Evolutionary conservation across 108 stramenopile species (phyloP).

Genomic region (Cyclotella atomus): DNA sequence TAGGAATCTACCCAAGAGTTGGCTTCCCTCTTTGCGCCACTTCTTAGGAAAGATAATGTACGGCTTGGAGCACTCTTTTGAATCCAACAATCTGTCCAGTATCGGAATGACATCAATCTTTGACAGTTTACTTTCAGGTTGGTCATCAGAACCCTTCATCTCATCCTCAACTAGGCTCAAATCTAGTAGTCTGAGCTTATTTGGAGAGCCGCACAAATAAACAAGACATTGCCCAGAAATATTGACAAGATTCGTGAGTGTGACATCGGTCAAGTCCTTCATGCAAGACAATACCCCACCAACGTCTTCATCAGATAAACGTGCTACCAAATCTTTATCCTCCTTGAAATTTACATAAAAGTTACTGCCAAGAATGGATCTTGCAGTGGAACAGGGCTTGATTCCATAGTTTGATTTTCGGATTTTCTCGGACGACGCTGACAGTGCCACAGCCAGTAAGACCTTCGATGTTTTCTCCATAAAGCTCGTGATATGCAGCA

Average conservation of each 20-base stretch:
- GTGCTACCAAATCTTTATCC: background rate
- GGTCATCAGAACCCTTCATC: background rate
- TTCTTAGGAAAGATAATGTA: background rate
- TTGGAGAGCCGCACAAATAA: background rate
- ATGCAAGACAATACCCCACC: background rate
- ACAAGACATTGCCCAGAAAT: background rate
- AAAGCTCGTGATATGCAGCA: slow-evolving; percentile 1
- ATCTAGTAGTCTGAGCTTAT: background rate
- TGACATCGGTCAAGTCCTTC: background rate
- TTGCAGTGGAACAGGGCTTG: background rate
- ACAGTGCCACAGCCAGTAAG: background rate
- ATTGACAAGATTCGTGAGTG: background rate
- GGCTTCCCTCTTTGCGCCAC: background rate
- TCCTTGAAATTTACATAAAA: background rate
- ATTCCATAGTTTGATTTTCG: background rate
- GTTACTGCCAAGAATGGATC: background rate
- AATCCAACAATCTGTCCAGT: background rate
- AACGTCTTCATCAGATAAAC: background rate
- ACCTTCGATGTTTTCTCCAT: background rate
- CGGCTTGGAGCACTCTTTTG: background rate
- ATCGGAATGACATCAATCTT: background rate
- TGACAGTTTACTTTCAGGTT: background rate
- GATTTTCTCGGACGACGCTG: background rate
- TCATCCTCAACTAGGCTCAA: background rate
- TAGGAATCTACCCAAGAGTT: background rate